These are phyloP conservation scores for Limnanthes douglasii DNA, from an alignment of 345 rosid species.

Conservation along the genomic window DNA sequence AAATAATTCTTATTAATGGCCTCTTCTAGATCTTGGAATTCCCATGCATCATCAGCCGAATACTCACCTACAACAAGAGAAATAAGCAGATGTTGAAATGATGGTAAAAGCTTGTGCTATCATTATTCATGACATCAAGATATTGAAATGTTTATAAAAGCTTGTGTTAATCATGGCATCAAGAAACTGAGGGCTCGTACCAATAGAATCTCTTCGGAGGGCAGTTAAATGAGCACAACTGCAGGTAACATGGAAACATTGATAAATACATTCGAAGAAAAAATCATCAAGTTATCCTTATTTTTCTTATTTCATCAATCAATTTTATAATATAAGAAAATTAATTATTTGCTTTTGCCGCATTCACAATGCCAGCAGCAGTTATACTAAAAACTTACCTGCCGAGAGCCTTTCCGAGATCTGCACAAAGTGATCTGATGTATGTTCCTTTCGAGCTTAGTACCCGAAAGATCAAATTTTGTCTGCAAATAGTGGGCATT, in stretches of 20 bases:
- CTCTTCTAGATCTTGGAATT: constrained; percentile 72
- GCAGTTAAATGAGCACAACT: constrained; percentile 95
- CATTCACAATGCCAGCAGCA: not conserved
- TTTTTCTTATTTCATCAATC: not conserved
- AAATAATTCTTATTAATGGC: constrained; percentile 60
- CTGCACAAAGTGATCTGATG: constrained; percentile 90
- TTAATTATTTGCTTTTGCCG: not conserved
- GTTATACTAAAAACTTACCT: constrained; percentile 26
- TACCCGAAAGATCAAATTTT: constrained; percentile 76
- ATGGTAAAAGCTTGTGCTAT: not conserved
- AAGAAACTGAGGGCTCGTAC: constrained; percentile 17
- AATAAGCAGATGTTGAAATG: not conserved
- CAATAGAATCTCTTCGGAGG: constrained; percentile 93
- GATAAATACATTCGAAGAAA: not conserved
- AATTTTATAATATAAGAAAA: not conserved
- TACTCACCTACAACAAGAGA: constrained; percentile 40
- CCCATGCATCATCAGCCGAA: constrained; percentile 78
- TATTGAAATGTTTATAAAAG: not conserved
- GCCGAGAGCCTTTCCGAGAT: constrained; percentile 82
- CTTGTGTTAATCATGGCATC: not conserved
- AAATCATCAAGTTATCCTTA: not conserved
- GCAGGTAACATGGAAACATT: constrained; percentile 10
- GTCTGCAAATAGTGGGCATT: constrained; percentile 32
- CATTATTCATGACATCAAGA: no score
- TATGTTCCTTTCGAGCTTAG: constrained; percentile 88